Evolutionary conservation across 176 grass and related monocot genomes (phyloP).

Genomic region (Zizania latifolia): DNA sequence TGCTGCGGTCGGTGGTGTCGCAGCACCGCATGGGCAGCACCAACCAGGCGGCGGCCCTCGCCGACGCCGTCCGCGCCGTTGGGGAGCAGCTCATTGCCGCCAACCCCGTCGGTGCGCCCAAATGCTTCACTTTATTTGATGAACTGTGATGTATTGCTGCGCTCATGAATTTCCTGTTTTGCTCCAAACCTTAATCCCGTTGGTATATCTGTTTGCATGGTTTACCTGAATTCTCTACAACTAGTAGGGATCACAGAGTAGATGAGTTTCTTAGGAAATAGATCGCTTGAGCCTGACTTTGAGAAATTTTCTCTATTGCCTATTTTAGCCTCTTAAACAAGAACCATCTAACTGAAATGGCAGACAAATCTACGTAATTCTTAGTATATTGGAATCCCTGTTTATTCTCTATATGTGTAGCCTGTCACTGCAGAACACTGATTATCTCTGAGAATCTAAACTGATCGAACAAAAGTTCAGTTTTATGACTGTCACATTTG

Average conservation of each 20-base stretch:
- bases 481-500: not conserved
- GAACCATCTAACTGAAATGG: not conserved
- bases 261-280: not conserved
- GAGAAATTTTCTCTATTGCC: not conserved
- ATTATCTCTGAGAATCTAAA: not conserved
- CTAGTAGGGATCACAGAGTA: not conserved
- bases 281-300: not conserved
- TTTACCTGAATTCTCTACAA: not conserved
- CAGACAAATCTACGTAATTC: not conserved
- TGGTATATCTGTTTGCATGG: not conserved
- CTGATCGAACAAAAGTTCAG: not conserved
- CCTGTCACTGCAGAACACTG: not conserved
- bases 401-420: not conserved
- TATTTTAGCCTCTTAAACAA: not conserved
- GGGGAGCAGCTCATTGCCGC: slow-evolving; percentile 88
- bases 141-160: not conserved
- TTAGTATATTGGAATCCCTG: not conserved
- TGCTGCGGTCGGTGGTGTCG: slow-evolving; percentile 85
- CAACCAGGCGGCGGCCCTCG: slow-evolving; percentile 63
- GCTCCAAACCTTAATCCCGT: not conserved
- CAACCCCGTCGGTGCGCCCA: slow-evolving; percentile 58
- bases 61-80: slow-evolving; percentile 60
- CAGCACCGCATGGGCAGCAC: slow-evolving; percentile 67
- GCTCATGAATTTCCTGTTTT: not conserved
- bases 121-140: not conserved